Conservation (phyloP, 1,284 basidiomycete genomes). For the Megacollybia platyphylla region DNA sequence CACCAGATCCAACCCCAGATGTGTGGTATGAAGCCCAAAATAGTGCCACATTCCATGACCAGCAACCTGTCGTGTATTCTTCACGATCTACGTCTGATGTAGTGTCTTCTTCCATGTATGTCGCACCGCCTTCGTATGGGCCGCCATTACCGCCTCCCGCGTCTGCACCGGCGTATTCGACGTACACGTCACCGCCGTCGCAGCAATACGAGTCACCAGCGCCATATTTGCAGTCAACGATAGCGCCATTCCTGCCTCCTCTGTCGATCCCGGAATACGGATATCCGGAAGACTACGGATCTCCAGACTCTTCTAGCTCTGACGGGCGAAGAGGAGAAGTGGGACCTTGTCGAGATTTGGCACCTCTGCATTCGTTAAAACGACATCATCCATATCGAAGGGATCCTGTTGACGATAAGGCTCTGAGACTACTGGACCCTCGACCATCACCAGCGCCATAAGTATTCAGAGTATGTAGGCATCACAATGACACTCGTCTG, state of each 20-base stretch:
- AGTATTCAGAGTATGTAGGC: background rate
- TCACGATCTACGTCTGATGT: background rate
- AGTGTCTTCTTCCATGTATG: background rate
- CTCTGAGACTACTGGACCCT: conserved; percentile 31
- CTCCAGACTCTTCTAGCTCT: background rate
- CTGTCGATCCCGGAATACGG: background rate
- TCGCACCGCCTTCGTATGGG: background rate
- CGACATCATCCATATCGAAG: conserved; percentile 45
- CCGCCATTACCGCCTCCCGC: background rate
- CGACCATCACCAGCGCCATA: background rate
- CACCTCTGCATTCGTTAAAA: conserved; percentile 40
- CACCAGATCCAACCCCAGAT: background rate
- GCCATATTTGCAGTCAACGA: background rate
- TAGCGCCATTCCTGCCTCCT: background rate
- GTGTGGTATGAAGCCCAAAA: background rate
- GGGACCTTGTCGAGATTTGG: conserved; percentile 28
- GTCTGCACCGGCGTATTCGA: background rate
- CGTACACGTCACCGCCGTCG: background rate
- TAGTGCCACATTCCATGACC: background rate
- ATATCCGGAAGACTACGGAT: background rate
- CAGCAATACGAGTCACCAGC: background rate
- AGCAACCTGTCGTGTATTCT: background rate
- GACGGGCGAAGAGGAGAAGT: conserved; percentile 11
- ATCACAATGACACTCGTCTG: background rate
- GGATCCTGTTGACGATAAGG: conserved; percentile 49